phyloP scores from a whole-genome alignment of 2,329 filamentous ascomycete genomes.

The Ophiognomonia clavigignenti-juglandacearum region DNA sequence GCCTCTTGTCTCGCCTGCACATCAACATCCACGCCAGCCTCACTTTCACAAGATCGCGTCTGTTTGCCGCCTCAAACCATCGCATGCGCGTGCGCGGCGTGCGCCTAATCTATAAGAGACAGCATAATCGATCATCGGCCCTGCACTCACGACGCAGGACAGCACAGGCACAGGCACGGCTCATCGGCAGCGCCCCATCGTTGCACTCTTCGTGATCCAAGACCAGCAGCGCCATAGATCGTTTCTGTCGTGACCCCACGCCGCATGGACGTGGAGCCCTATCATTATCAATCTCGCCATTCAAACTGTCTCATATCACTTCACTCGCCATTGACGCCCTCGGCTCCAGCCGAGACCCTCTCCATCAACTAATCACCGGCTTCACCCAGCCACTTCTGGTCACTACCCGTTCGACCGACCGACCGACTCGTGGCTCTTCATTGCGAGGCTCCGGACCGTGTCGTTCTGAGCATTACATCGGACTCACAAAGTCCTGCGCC shows the following conservation, averaged over 20 bases:
- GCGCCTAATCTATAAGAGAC: too few relatives aligned
- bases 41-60: too few relatives aligned
- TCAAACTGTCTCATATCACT: constrained; percentile 2
- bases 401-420: background rate
- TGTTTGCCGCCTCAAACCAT: too few relatives aligned
- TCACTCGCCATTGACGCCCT: constrained; percentile 5
- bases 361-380: background rate
- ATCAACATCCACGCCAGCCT: too few relatives aligned
- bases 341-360: constrained; percentile 5
- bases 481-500: background rate
- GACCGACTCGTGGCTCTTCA: background rate
- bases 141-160: too few relatives aligned
- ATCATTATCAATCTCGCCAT: constrained; percentile 3
- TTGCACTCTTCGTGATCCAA: constrained; percentile 7
- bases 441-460: background rate
- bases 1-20: too few relatives aligned
- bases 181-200: too few relatives aligned
- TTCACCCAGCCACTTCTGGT: background rate
- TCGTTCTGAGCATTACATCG: background rate
- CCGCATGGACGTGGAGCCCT: background rate
- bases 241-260: constrained; percentile 8
- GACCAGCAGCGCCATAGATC: constrained; percentile 1
- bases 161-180: too few relatives aligned
- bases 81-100: too few relatives aligned
- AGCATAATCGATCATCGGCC: too few relatives aligned